Percentiles rank a stretch among this genome's conserved stretches.
These are phyloP conservation scores for Oxytropis ochrocephala DNA, from an alignment of 306 rosid species.

Conservation along the genomic window DNA sequence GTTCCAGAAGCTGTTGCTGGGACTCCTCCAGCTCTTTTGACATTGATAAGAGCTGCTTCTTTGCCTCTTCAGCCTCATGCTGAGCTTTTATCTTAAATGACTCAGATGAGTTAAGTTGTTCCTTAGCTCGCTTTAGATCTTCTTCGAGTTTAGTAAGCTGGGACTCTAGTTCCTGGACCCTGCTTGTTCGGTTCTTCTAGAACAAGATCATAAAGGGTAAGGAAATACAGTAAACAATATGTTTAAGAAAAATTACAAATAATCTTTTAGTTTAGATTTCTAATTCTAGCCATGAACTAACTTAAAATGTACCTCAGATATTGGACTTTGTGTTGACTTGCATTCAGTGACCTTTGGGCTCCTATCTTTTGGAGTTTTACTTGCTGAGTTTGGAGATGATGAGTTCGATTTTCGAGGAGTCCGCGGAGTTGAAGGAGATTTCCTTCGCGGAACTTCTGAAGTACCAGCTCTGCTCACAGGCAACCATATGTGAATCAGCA, in stretches of 20 bases:
- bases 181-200: slow-evolving; percentile 57
- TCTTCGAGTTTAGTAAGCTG: slow-evolving; percentile 65
- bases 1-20: slow-evolving; percentile 56
- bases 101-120: slow-evolving; percentile 58
- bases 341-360: slow-evolving; percentile 57
- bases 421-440: slow-evolving; percentile 55
- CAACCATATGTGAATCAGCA: slow-evolving; percentile 13
- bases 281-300: not conserved
- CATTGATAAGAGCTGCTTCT: slow-evolving; percentile 42
- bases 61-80: slow-evolving; percentile 75
- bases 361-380: slow-evolving; percentile 50
- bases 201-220: slow-evolving; percentile 12
- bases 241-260: not conserved
- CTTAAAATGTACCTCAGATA: slow-evolving; percentile 48
- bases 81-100: slow-evolving; percentile 52
- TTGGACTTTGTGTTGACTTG: slow-evolving; percentile 52
- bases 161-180: slow-evolving; percentile 60
- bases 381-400: slow-evolving; percentile 39
- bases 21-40: slow-evolving; percentile 67
- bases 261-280: not conserved
- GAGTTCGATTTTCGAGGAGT: slow-evolving; percentile 42
- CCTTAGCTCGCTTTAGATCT: slow-evolving; percentile 63
- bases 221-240: not conserved
- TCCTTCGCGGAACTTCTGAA: slow-evolving; percentile 55
- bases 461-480: slow-evolving; percentile 45